Evolutionary conservation across 148 eudicot genomes (phyloP).

Genomic region (Pharnaceum exiguum): DNA sequence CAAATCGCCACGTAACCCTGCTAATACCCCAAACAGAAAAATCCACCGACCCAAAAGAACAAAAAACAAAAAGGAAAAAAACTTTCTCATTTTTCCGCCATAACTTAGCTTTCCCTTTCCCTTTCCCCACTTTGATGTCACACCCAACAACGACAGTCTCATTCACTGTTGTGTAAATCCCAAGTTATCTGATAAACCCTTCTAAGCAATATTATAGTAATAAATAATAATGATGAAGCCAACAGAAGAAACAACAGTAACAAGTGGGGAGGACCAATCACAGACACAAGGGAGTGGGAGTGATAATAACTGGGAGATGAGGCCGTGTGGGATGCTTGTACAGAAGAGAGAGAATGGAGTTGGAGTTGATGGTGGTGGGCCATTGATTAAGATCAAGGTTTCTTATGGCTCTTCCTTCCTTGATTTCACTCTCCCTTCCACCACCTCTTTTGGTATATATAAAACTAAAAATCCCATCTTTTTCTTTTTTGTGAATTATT

Average conservation of each 20-base stretch:
- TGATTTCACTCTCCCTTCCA: conserved; percentile 41
- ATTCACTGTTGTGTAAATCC: neutral
- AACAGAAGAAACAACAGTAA: neutral
- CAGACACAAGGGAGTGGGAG: conserved; percentile 2
- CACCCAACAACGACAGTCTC: no score
- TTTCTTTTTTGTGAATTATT: neutral
- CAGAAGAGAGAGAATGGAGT: conserved; percentile 37
- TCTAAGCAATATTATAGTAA: neutral
- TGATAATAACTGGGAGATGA: conserved; percentile 35
- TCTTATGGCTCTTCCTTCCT: conserved; percentile 39
- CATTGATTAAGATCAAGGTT: conserved; percentile 46
- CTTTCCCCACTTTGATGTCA: no score
- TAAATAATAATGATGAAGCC: conserved; percentile 13
- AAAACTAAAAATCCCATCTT: neutral
- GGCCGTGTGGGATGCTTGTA: conserved; percentile 50
- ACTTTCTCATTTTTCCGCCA: conserved; percentile 3
- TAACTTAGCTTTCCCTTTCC: neutral
- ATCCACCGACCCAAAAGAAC: no score
- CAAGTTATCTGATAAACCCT: conserved; percentile 1
- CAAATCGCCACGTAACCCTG: no score
- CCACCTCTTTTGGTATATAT: conserved; percentile 52
- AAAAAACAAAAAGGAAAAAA: no score
- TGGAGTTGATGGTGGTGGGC: conserved; percentile 10
- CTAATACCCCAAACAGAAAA: no score
- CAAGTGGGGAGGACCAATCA: no score